phyloP scores from a whole-genome alignment of 345 rosid species.

The Fremontodendron californicum region DNA sequence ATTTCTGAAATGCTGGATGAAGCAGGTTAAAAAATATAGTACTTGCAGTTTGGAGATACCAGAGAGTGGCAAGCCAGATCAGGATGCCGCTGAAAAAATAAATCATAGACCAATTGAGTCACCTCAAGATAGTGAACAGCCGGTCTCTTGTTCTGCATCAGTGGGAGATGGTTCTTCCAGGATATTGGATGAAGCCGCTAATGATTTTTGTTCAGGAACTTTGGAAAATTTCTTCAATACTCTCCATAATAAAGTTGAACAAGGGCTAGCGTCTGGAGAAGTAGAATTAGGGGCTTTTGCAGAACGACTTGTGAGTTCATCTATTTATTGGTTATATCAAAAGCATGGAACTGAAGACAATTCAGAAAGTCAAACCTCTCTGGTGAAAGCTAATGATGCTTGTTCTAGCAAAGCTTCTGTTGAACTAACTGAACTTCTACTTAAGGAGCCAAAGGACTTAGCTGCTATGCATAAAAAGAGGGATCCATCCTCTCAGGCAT shows the following conservation, averaged over 20 bases:
- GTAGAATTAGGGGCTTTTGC: slow-evolving; percentile 76
- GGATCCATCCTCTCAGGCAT: slow-evolving; percentile 29
- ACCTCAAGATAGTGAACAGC: slow-evolving; percentile 49
- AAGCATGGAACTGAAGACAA: slow-evolving; percentile 38
- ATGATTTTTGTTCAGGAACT: slow-evolving; percentile 42
- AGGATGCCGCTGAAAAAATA: slow-evolving; percentile 35
- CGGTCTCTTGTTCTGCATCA: slow-evolving; percentile 46
- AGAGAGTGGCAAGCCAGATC: slow-evolving; percentile 25
- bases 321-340: slow-evolving; percentile 53
- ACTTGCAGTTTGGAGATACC: slow-evolving; percentile 26
- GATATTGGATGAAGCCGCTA: slow-evolving; percentile 47
- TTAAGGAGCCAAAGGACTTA: slow-evolving; percentile 72
- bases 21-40: slow-evolving; percentile 54
- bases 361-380: slow-evolving; percentile 38
- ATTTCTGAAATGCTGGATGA: slow-evolving; percentile 93
- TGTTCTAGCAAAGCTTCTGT: slow-evolving; percentile 31
- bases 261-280: slow-evolving; percentile 72
- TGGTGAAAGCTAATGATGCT: slow-evolving; percentile 25
- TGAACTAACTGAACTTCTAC: slow-evolving; percentile 53
- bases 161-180: slow-evolving; percentile 57
- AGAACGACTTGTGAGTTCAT: slow-evolving; percentile 65
- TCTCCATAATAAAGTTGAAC: slow-evolving; percentile 56
- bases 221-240: slow-evolving; percentile 50
- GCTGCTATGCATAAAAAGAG: slow-evolving; percentile 38
- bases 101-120: slow-evolving; percentile 30